phyloP scores from a whole-genome alignment of 805 yeast genomes.

The Sugiyamaella boreocaroliniensis region DNA sequence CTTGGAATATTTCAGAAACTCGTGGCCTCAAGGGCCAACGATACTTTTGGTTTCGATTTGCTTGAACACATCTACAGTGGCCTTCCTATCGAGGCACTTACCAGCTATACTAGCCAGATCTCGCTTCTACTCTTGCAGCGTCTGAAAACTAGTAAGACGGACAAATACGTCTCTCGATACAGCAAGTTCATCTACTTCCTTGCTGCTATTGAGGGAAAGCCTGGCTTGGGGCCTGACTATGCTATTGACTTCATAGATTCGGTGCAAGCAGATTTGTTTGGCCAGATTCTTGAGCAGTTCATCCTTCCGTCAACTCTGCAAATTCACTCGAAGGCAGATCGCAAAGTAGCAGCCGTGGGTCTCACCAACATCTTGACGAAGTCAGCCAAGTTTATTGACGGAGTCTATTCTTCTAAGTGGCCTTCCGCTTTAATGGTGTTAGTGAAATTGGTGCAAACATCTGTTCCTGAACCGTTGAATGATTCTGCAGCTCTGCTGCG shows the following conservation, averaged over 20 bases:
- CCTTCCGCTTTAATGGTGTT: slow-evolving; percentile 40
- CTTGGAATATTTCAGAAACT: slow-evolving; percentile 95
- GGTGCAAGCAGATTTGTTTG: slow-evolving; percentile 33
- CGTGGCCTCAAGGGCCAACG: slow-evolving; percentile 77
- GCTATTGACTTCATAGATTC: slow-evolving; percentile 41
- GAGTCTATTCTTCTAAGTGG: slow-evolving; percentile 39
- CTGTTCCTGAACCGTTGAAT: slow-evolving; percentile 33
- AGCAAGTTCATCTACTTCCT: slow-evolving; percentile 54
- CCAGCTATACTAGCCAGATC: slow-evolving; percentile 58
- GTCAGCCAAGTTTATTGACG: slow-evolving; percentile 32
- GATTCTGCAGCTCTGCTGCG: slow-evolving; percentile 25
- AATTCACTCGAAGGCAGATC: slow-evolving; percentile 37
- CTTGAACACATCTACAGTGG: slow-evolving; percentile 59
- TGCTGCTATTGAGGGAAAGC: slow-evolving; percentile 35
- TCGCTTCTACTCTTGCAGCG: slow-evolving; percentile 73
- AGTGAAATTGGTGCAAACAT: slow-evolving; percentile 39
- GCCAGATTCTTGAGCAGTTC: slow-evolving; percentile 27
- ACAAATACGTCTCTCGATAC: slow-evolving; percentile 66
- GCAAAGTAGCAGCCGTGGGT: slow-evolving; percentile 45
- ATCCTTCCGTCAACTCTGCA: slow-evolving; percentile 31
- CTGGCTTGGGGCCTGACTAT: slow-evolving; percentile 47
- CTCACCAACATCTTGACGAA: slow-evolving; percentile 40
- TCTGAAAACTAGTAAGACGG: slow-evolving; percentile 74
- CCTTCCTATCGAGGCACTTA: slow-evolving; percentile 45
- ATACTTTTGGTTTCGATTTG: slow-evolving; percentile 76